phyloP scores from a whole-genome alignment of 805 yeast species.

The Wickerhamomyces pijperi region DNA sequence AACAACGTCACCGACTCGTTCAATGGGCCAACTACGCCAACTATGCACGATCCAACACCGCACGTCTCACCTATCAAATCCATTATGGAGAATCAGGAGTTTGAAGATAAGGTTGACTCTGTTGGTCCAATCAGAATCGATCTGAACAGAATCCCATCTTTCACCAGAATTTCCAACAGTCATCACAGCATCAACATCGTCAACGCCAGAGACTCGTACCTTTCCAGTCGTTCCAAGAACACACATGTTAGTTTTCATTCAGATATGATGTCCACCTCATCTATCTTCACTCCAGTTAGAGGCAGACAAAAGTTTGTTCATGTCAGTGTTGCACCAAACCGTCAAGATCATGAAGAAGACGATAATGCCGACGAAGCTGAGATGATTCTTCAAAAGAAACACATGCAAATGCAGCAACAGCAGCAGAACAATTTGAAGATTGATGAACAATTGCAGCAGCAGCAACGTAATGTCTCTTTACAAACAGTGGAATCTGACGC shows the following conservation, averaged over 20 bases:
- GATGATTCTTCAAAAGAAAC: not conserved
- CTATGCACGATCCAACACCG: slow-evolving; percentile 14
- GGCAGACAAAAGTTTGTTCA: slow-evolving; percentile 10
- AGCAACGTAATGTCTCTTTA: not conserved
- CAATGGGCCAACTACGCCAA: slow-evolving; percentile 18
- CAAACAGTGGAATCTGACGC: slow-evolving; percentile 11
- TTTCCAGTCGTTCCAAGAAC: slow-evolving; percentile 13
- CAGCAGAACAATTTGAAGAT: slow-evolving; percentile 3
- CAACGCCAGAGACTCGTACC: slow-evolving; percentile 11
- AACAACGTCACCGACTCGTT: slow-evolving; percentile 6
- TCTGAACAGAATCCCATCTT: slow-evolving; percentile 12
- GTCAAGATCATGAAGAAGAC: not conserved
- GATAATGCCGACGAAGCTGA: slow-evolving; percentile 2
- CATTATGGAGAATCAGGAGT: slow-evolving; percentile 6
- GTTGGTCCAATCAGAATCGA: slow-evolving; percentile 4
- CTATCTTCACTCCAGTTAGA: slow-evolving; percentile 9
- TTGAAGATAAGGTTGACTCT: not conserved
- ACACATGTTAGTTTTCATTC: slow-evolving; percentile 8
- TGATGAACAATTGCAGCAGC: slow-evolving; percentile 1
- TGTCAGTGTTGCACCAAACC: slow-evolving; percentile 5
- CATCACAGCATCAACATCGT: not conserved
- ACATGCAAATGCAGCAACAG: not conserved
- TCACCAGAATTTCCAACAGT: slow-evolving; percentile 12
- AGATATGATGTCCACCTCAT: slow-evolving; percentile 5
- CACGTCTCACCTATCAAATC: slow-evolving; percentile 18